Conservation (phyloP, 306 rosid genomes). For the Argentina anserina region DNA sequence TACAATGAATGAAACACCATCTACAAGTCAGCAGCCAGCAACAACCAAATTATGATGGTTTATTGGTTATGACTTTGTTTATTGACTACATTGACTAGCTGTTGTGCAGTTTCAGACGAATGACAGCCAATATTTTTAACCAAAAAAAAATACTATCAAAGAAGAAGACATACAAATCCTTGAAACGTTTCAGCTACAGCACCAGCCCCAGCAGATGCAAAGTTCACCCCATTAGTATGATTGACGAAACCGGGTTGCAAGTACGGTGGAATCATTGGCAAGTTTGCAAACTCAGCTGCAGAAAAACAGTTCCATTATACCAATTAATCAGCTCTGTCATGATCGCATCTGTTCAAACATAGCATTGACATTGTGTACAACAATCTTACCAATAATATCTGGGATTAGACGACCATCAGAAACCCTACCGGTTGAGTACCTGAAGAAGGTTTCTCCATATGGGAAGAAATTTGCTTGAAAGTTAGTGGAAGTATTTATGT, state of each 20-base stretch:
- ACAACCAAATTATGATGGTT: not conserved
- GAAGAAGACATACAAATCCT: constrained; percentile 23
- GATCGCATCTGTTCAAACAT: not conserved
- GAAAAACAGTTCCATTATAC: not conserved
- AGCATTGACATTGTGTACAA: too few species aligned
- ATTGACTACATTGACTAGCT: not conserved
- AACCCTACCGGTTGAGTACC: constrained; percentile 30
- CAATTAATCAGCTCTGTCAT: not conserved
- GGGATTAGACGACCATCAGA: constrained; percentile 33
- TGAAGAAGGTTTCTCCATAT: constrained; percentile 36
- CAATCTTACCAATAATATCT: constrained; percentile 32
- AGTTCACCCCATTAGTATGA: constrained; percentile 31
- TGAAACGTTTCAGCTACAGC: constrained; percentile 26
- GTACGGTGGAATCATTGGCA: constrained; percentile 37
- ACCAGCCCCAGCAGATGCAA: constrained; percentile 41
- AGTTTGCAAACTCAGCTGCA: constrained; percentile 37
- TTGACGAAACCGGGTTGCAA: constrained; percentile 22
- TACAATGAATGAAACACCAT: not conserved
- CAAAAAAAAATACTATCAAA: not conserved
- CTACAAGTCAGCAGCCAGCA: not conserved
- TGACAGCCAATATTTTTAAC: not conserved
- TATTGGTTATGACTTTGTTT: not conserved
- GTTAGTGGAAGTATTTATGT: constrained; percentile 23
- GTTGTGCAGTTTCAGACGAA: not conserved
- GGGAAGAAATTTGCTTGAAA: constrained; percentile 18